phyloP scores from a whole-genome alignment of 129 eudicot species.

The Erigeron canadensis region DNA sequence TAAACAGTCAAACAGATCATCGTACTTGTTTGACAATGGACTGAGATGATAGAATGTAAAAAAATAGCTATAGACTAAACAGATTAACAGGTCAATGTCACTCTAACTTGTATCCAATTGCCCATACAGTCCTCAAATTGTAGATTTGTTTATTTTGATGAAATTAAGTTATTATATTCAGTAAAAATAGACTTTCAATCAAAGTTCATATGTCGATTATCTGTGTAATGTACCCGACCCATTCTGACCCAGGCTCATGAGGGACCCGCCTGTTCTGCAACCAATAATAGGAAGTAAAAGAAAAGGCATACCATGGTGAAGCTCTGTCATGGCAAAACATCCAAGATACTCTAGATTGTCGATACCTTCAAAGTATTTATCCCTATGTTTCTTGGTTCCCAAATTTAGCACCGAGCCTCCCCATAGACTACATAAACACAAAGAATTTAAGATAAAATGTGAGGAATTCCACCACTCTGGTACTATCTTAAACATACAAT shows the following conservation, averaged over 20 bases:
- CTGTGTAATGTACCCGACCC: background rate
- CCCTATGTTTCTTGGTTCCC: constrained; percentile 94
- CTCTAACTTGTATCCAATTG: background rate
- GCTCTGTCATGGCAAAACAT: constrained; percentile 98
- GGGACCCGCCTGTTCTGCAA: background rate
- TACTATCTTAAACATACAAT: background rate
- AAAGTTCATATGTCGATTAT: background rate
- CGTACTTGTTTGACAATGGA: background rate
- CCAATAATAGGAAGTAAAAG: constrained; percentile 2
- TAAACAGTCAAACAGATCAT: background rate
- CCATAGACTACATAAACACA: constrained; percentile 62
- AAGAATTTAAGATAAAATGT: background rate
- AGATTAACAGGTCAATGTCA: too few relatives aligned
- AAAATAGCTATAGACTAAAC: background rate
- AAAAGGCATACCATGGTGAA: constrained; percentile 79
- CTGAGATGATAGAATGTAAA: background rate
- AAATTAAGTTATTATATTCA: background rate
- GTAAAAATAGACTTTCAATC: background rate
- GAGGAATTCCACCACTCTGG: background rate
- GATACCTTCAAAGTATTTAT: constrained; percentile 83
- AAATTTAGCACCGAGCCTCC: constrained; percentile 95
- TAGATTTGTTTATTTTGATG: background rate
- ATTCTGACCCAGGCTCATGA: background rate
- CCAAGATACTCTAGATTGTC: constrained; percentile 88
- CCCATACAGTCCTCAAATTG: background rate